Conservation (phyloP, 2,329 filamentous ascomycete species). For the Aspergillus novofumigatus region DNA sequence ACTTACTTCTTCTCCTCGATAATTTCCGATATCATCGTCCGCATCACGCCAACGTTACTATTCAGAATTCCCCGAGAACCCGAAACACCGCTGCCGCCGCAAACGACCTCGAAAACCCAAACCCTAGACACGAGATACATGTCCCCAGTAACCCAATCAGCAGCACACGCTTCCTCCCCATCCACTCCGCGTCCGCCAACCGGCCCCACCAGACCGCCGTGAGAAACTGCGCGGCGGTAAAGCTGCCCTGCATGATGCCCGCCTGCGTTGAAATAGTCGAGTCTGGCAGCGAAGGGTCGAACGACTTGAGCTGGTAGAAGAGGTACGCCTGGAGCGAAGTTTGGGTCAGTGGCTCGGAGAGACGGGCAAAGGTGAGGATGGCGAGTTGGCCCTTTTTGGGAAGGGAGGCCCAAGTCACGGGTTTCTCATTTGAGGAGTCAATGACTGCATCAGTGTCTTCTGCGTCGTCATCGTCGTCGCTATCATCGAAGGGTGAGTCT, state of each 20-base stretch:
- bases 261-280: constrained; percentile 70
- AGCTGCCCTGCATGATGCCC: constrained; percentile 72
- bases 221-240: constrained; percentile 76
- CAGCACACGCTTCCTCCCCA: constrained; percentile 73
- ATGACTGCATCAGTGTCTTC: constrained; percentile 4
- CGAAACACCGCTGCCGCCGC: constrained; percentile 61
- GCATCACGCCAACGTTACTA: constrained; percentile 70
- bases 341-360: constrained; percentile 79
- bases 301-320: constrained; percentile 84
- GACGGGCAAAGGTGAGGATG: constrained; percentile 70
- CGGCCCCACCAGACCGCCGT: constrained; percentile 81
- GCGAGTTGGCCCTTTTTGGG: constrained; percentile 73
- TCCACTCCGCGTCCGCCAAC: constrained; percentile 59
- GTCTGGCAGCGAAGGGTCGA: constrained; percentile 56
- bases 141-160: constrained; percentile 72
- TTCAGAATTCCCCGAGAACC: constrained; percentile 62
- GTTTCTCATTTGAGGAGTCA: constrained; percentile 30
- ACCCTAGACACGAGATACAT: constrained; percentile 60
- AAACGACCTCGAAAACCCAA: constrained; percentile 66
- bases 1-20: constrained; percentile 63
- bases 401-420: constrained; percentile 66
- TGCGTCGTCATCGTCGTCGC: constrained; percentile 14
- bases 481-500: constrained; percentile 8
- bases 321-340: constrained; percentile 75
- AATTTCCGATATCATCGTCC: constrained; percentile 70